Conservation (phyloP, 1,284 basidiomycete genomes). For the Apiotrichum siamense region DNA sequence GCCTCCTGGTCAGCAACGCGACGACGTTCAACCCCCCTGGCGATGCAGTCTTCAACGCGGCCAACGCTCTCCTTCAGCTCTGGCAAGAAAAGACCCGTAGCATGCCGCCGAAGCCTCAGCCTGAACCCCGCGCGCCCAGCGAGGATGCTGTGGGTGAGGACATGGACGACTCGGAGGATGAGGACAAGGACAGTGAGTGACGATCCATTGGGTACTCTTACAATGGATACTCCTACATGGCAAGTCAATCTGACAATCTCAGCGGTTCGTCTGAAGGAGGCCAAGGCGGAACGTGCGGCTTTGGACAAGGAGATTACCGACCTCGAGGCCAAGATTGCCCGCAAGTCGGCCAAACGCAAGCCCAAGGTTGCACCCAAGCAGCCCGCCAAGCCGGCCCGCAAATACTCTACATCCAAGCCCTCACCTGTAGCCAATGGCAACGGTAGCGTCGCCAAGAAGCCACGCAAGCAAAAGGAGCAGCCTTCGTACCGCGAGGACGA, state of each 20-base stretch:
- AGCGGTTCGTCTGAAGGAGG: slow-evolving; percentile 14
- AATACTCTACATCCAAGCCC: slow-evolving; percentile 33
- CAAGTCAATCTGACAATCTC: background rate
- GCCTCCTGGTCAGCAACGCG: slow-evolving; percentile 90
- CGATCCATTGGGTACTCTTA: too few relatives aligned
- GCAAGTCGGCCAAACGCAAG: slow-evolving; percentile 18
- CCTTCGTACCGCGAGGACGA: slow-evolving; percentile 44
- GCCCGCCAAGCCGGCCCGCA: slow-evolving; percentile 49
- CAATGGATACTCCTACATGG: too few relatives aligned
- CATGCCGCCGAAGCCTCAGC: slow-evolving; percentile 56
- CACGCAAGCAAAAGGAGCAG: slow-evolving; percentile 35
- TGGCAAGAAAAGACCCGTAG: slow-evolving; percentile 88
- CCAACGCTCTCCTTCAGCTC: slow-evolving; percentile 68
- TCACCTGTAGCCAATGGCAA: slow-evolving; percentile 34
- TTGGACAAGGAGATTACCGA: slow-evolving; percentile 32
- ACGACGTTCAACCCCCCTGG: slow-evolving; percentile 84
- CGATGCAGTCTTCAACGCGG: slow-evolving; percentile 77
- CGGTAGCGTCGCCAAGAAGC: slow-evolving; percentile 29
- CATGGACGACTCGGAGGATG: slow-evolving; percentile 48
- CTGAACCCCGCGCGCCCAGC: slow-evolving; percentile 45
- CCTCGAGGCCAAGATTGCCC: slow-evolving; percentile 23
- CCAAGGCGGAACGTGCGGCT: slow-evolving; percentile 14
- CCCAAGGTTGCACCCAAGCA: slow-evolving; percentile 41
- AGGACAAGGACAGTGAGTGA: slow-evolving; percentile 47
- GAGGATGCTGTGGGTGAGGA: slow-evolving; percentile 51